Percentiles rank a stretch among this genome's conserved stretches.
These are phyloP conservation scores for Populus trichocarpa DNA, from an alignment of 441 rosid species.

Conservation along the genomic window DNA sequence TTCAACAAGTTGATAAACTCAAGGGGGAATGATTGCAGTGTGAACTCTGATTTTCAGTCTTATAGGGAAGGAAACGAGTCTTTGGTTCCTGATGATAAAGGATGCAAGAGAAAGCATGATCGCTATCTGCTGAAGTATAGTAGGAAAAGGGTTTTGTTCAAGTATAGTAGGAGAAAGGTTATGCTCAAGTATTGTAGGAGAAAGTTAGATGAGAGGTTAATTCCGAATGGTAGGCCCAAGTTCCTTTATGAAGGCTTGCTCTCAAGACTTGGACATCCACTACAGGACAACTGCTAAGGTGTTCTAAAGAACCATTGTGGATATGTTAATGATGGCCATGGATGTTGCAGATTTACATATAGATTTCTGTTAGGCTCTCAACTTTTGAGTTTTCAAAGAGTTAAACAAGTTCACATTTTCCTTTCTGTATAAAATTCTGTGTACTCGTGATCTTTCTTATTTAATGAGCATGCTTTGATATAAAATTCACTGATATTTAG, in stretches of 20 bases:
- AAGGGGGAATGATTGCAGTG: slow-evolving; percentile 19
- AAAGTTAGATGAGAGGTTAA: slow-evolving; percentile 13
- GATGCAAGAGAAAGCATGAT: slow-evolving; percentile 20
- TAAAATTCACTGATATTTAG: not conserved
- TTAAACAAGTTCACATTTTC: not conserved
- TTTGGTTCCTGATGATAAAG: slow-evolving; percentile 10
- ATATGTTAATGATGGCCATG: not conserved
- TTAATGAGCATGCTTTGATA: not conserved
- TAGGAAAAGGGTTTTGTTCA: slow-evolving; percentile 25
- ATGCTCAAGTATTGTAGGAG: slow-evolving; percentile 5
- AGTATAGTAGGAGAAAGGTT: slow-evolving; percentile 26
- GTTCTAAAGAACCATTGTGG: slow-evolving; percentile 10
- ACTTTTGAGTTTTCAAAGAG: not conserved
- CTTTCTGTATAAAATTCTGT: not conserved
- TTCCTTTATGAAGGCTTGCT: slow-evolving; percentile 18
- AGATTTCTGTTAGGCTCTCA: not conserved
- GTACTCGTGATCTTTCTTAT: not conserved
- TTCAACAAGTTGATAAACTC: slow-evolving; percentile 25
- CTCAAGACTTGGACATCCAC: slow-evolving; percentile 8
- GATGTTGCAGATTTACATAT: not conserved
- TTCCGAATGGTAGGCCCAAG: slow-evolving; percentile 8
- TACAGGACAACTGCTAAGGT: slow-evolving; percentile 15
- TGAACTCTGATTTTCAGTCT: slow-evolving; percentile 23
- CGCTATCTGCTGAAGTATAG: slow-evolving; percentile 37
- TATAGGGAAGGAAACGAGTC: slow-evolving; percentile 17